phyloP scores from a whole-genome alignment of 495 filamentous ascomycete species.

The Talaromyces nanjingensis region DNA sequence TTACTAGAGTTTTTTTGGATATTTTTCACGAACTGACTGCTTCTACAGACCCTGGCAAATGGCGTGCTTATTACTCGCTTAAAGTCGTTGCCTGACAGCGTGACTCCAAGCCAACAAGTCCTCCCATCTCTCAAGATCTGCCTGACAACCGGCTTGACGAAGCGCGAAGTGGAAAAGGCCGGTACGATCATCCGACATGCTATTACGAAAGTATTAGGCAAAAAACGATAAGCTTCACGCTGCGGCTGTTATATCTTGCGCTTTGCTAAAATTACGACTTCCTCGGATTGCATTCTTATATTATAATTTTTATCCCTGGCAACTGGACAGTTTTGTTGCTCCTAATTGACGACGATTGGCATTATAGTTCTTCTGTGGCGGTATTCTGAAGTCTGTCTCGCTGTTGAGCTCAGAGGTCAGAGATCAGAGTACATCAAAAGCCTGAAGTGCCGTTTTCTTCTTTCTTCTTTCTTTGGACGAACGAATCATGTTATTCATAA shows the following conservation, averaged over 20 bases:
- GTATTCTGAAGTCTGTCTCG: neutral
- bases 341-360: neutral
- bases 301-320: neutral
- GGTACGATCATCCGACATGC: slow-evolving; percentile 84
- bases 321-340: neutral
- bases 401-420: neutral
- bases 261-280: neutral
- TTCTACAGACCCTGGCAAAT: slow-evolving; percentile 60
- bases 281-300: neutral
- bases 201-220: slow-evolving; percentile 77
- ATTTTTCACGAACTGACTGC: slow-evolving; percentile 11
- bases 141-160: slow-evolving; percentile 75
- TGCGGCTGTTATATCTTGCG: neutral
- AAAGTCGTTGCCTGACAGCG: slow-evolving; percentile 64
- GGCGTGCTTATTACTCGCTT: slow-evolving; percentile 81
- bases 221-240: slow-evolving; percentile 36
- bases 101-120: slow-evolving; percentile 57
- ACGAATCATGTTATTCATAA: neutral
- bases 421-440: neutral
- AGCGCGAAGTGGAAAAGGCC: slow-evolving; percentile 92
- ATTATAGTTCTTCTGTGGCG: slow-evolving; percentile 1
- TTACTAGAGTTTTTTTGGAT: neutral
- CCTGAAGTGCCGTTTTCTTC: neutral
- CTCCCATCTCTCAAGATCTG: slow-evolving; percentile 84
- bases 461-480: neutral